Conservation (phyloP, 1,139 yeast genomes). For the Magnusiomyces sp. region DNA sequence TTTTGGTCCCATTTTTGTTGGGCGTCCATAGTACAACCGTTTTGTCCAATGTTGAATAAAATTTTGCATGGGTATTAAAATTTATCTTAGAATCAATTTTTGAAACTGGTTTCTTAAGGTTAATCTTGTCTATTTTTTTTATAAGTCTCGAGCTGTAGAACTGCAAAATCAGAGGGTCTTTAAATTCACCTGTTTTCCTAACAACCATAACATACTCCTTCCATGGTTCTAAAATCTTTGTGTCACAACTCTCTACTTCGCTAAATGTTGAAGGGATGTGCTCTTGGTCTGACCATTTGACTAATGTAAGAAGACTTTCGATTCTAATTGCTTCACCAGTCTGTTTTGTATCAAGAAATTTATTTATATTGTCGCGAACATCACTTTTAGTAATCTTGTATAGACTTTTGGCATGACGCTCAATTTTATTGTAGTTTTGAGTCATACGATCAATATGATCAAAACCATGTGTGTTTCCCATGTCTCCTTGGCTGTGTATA, state of each 20-base stretch:
- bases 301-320: conserved; percentile 59
- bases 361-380: neutral
- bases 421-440: too few relatives aligned
- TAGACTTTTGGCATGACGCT: too few relatives aligned
- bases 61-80: conserved; percentile 35
- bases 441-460: too few relatives aligned
- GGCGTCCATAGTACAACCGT: conserved; percentile 47
- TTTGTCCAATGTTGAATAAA: conserved; percentile 64
- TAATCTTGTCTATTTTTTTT: conserved; percentile 29
- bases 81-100: conserved; percentile 21
- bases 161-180: conserved; percentile 49
- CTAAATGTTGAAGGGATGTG: conserved; percentile 30
- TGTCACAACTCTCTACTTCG: conserved; percentile 44
- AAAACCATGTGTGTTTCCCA: too few relatives aligned
- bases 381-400: too few relatives aligned
- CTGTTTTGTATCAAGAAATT: conserved; percentile 16
- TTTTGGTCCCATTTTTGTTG: conserved; percentile 23
- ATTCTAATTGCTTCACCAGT: conserved; percentile 57
- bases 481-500: too few relatives aligned
- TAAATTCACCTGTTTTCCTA: conserved; percentile 44
- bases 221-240: conserved; percentile 64
- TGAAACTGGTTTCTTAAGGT: conserved; percentile 17
- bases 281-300: conserved; percentile 35
- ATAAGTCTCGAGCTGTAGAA: conserved; percentile 46
- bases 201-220: conserved; percentile 63